These are phyloP conservation scores for Baorangia bicolor DNA, from an alignment of 768 basidiomycete genomes.

Conservation along the genomic window DNA sequence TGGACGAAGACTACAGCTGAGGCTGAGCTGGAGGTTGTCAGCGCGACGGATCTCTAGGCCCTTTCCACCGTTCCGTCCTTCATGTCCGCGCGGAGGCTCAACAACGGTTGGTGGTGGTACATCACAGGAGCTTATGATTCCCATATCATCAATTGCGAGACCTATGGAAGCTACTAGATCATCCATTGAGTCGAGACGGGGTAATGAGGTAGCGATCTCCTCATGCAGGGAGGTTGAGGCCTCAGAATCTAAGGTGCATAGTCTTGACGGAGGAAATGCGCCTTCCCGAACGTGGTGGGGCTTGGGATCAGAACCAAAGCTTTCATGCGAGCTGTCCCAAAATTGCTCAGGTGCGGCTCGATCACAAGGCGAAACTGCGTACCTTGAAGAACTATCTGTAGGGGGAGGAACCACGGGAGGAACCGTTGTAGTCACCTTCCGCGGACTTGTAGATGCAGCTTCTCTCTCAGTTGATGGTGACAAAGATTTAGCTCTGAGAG, in stretches of 20 bases:
- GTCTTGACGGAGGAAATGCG: slow-evolving; percentile 55
- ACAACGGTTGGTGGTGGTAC: slow-evolving; percentile 41
- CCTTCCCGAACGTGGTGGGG: slow-evolving; percentile 54
- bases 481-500: slow-evolving; percentile 30
- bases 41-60: slow-evolving; percentile 34
- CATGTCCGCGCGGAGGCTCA: slow-evolving; percentile 37
- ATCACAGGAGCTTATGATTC: slow-evolving; percentile 32
- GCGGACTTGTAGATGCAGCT: slow-evolving; percentile 29
- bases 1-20: slow-evolving; percentile 7
- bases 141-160: slow-evolving; percentile 40
- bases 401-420: slow-evolving; percentile 1
- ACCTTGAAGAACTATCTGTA: slow-evolving; percentile 21
- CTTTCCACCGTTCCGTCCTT: slow-evolving; percentile 25
- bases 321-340: slow-evolving; percentile 26
- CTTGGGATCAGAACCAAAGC: slow-evolving; percentile 9
- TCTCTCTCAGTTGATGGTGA: slow-evolving; percentile 19
- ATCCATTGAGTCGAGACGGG: slow-evolving; percentile 34
- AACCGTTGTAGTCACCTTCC: slow-evolving; percentile 11
- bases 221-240: slow-evolving; percentile 12
- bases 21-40: slow-evolving; percentile 14
- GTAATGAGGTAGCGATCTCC: slow-evolving; percentile 20
- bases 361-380: background rate
- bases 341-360: background rate
- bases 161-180: slow-evolving; percentile 39
- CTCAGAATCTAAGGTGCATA: slow-evolving; percentile 27